Evolutionary conservation across 805 yeast species (phyloP).

Genomic region (Dipodascopsis uninucleata): DNA sequence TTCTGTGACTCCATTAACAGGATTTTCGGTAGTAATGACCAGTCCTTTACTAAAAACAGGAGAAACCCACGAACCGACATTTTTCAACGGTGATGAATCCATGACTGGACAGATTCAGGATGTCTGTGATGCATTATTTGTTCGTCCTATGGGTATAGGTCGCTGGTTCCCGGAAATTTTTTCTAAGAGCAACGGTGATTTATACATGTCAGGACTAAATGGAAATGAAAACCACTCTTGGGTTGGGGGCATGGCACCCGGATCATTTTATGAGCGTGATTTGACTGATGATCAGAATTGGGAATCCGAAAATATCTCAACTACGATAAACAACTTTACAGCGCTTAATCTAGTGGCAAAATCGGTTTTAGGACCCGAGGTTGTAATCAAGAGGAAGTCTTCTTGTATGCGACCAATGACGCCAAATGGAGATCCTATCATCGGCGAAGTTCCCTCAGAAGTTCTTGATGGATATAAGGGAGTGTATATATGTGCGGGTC

Average conservation of each 20-base stretch:
- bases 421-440: constrained; percentile 28
- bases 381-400: constrained; percentile 14
- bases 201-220: constrained; percentile 27
- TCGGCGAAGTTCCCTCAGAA: constrained; percentile 20
- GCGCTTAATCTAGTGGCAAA: constrained; percentile 14
- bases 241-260: constrained; percentile 13
- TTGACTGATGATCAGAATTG: background rate
- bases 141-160: constrained; percentile 12
- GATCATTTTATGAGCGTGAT: background rate
- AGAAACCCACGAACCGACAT: background rate
- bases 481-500: constrained; percentile 50
- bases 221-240: constrained; percentile 24
- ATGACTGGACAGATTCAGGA: background rate
- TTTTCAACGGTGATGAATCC: background rate
- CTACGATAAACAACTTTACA: constrained; percentile 9
- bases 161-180: constrained; percentile 28
- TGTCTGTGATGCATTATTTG: constrained; percentile 17
- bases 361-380: constrained; percentile 24
- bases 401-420: constrained; percentile 27
- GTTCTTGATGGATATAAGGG: constrained; percentile 15
- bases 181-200: constrained; percentile 28
- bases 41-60: constrained; percentile 7
- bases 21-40: constrained; percentile 18
- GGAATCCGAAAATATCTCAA: background rate
- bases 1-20: constrained; percentile 21